These are phyloP conservation scores for Suillus discolor DNA, from an alignment of 768 basidiomycete species.

Conservation along the genomic window DNA sequence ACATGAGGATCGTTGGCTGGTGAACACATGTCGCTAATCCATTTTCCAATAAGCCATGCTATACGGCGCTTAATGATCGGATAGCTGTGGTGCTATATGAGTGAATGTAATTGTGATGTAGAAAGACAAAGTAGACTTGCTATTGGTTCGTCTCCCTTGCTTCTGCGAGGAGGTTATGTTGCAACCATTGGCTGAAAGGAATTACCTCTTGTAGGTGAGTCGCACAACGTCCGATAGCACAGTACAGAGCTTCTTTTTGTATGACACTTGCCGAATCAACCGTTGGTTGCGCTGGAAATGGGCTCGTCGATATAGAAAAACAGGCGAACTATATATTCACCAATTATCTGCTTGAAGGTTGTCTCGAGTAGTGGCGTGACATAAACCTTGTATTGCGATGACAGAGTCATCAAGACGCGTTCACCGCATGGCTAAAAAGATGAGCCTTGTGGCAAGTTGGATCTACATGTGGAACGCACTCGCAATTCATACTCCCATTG, in stretches of 20 bases:
- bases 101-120: conserved; percentile 1
- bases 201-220: conserved; percentile 60
- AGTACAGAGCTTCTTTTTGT: conserved; percentile 86
- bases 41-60: conserved; percentile 92
- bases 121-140: conserved; percentile 38
- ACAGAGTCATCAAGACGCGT: conserved; percentile 83
- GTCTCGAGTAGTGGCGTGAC: conserved; percentile 66
- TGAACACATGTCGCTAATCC: conserved; percentile 71
- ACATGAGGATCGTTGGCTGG: conserved; percentile 61
- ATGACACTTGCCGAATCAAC: conserved; percentile 60
- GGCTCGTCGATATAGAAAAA: background rate
- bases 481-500: conserved; percentile 94
- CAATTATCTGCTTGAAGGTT: conserved; percentile 60
- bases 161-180: conserved; percentile 59
- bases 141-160: conserved; percentile 58
- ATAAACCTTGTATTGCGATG: conserved; percentile 66
- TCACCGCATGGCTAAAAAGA: conserved; percentile 82
- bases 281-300: conserved; percentile 44
- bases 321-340: conserved; percentile 41
- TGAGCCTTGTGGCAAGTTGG: conserved; percentile 2
- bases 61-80: conserved; percentile 94
- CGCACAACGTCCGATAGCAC: conserved; percentile 85
- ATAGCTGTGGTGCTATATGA: conserved; percentile 51
- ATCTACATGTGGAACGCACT: conserved; percentile 46
- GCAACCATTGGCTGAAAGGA: conserved; percentile 72